Percentiles rank a stretch among this genome's conserved stretches.
Evolutionary conservation across 1,284 basidiomycete genomes (phyloP).

Genomic region (Xerocomus alliaceus): DNA sequence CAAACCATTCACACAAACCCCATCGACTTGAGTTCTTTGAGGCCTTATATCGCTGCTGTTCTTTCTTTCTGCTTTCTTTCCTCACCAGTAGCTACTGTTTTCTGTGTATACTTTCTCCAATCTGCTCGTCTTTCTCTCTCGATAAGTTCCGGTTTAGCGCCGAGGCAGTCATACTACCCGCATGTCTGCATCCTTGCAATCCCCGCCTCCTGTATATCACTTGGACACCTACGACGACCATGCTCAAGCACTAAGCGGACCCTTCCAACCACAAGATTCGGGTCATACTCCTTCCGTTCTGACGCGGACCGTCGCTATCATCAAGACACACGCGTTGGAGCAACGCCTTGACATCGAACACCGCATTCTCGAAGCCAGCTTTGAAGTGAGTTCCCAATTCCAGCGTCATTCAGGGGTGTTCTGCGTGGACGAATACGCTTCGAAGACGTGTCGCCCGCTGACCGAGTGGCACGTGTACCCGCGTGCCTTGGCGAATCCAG

Average conservation of each 20-base stretch:
- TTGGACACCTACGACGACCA: conserved; percentile 20
- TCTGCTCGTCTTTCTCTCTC: conserved; percentile 5
- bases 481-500: conserved; percentile 24
- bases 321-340: conserved; percentile 74
- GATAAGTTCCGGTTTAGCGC: conserved; percentile 12
- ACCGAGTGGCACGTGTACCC: conserved; percentile 14
- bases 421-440: neutral
- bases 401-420: conserved; percentile 12
- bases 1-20: conserved; percentile 22
- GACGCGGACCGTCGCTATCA: conserved; percentile 78
- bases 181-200: conserved; percentile 31
- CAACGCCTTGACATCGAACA: conserved; percentile 78
- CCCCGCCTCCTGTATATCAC: conserved; percentile 23
- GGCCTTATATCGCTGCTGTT: neutral
- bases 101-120: conserved; percentile 30
- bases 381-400: conserved; percentile 61
- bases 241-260: conserved; percentile 5
- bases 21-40: neutral
- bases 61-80: conserved; percentile 18
- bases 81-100: conserved; percentile 22
- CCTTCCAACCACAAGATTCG: conserved; percentile 11
- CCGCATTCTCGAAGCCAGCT: conserved; percentile 74
- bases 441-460: conserved; percentile 3
- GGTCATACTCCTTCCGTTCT: conserved; percentile 21
- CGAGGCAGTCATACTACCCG: conserved; percentile 17